Percentiles rank a stretch among this genome's conserved stretches.
Conservation (phyloP, 306 rosid species). For the Cercis canadensis region DNA sequence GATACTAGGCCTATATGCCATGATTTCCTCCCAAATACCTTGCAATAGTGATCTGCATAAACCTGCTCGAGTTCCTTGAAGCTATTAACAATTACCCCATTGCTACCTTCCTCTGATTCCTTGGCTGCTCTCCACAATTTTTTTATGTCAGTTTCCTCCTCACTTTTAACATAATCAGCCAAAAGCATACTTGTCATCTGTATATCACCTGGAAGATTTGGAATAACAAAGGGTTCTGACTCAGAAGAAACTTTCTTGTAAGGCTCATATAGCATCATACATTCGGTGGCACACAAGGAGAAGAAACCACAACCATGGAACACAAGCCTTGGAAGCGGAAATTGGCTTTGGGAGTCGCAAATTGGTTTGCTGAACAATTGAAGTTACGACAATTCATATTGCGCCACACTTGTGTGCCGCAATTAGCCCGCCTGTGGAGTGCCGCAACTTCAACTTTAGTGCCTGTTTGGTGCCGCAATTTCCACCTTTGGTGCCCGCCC, state of each 20-base stretch:
- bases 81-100: conserved; percentile 58
- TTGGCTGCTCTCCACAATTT: conserved; percentile 9
- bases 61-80: conserved; percentile 58
- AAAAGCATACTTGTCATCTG: conserved; percentile 46
- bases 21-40: conserved; percentile 50
- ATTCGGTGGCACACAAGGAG: conserved; percentile 41
- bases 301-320: conserved; percentile 62
- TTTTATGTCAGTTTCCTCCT: background rate
- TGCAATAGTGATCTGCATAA: conserved; percentile 57
- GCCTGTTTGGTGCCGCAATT: too few species aligned
- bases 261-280: conserved; percentile 47
- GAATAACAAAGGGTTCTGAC: conserved; percentile 52
- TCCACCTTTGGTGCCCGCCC: too few species aligned
- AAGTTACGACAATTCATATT: too few species aligned
- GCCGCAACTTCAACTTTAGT: too few species aligned
- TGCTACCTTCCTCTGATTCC: conserved; percentile 47
- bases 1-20: conserved; percentile 70
- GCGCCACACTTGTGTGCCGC: too few species aligned
- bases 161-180: conserved; percentile 19
- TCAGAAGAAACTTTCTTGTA: conserved; percentile 46
- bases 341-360: conserved; percentile 50
- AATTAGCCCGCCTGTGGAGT: too few species aligned
- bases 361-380: too few species aligned
- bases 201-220: conserved; percentile 54
- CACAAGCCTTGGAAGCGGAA: conserved; percentile 57